phyloP scores from a whole-genome alignment of 2,329 filamentous ascomycete genomes.

The Geosmithia morbida region DNA sequence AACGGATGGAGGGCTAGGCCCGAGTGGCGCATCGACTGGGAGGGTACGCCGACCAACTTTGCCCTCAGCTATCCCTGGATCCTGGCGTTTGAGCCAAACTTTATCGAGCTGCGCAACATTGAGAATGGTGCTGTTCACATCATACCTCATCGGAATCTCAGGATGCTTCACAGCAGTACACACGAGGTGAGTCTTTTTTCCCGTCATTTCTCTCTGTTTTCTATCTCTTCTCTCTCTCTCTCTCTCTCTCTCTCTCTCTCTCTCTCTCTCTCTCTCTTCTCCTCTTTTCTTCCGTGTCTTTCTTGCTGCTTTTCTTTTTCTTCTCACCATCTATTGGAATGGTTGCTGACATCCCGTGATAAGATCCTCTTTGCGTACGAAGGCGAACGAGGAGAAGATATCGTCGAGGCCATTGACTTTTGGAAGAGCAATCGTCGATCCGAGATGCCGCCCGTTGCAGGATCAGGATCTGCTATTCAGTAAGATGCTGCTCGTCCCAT shows the following conservation, averaged over 20 bases:
- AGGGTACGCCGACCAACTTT: slow-evolving; percentile 82
- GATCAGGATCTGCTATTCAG: no score
- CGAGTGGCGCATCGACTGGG: slow-evolving; percentile 97
- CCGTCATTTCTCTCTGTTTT: no score
- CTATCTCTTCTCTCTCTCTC: no score
- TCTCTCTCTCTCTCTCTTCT: no score
- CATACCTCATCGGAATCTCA: slow-evolving; percentile 88
- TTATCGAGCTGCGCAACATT: slow-evolving; percentile 92
- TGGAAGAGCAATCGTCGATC: slow-evolving; percentile 58
- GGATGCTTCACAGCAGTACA: slow-evolving; percentile 94
- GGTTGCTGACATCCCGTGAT: not conserved
- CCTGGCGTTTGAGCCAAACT: slow-evolving; percentile 90
- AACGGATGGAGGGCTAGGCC: slow-evolving; percentile 94
- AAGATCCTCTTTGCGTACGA: slow-evolving; percentile 97
- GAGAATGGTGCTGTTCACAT: slow-evolving; percentile 93
- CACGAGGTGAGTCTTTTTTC: slow-evolving; percentile 57
- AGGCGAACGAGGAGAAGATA: slow-evolving; percentile 84
- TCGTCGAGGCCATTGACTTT: slow-evolving; percentile 91
- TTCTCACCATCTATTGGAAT: no score
- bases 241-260: no score
- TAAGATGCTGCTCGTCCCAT: not conserved
- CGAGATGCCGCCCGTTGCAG: slow-evolving; percentile 13
- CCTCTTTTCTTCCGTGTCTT: no score
- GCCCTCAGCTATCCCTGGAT: slow-evolving; percentile 96
- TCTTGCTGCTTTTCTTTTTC: no score